A percentile compares a stretch with the other conserved stretches of the same genome.
Evolutionary conservation across 2,329 filamentous ascomycete genomes (phyloP).

Genomic region (Aureobasidium mangrovei): DNA sequence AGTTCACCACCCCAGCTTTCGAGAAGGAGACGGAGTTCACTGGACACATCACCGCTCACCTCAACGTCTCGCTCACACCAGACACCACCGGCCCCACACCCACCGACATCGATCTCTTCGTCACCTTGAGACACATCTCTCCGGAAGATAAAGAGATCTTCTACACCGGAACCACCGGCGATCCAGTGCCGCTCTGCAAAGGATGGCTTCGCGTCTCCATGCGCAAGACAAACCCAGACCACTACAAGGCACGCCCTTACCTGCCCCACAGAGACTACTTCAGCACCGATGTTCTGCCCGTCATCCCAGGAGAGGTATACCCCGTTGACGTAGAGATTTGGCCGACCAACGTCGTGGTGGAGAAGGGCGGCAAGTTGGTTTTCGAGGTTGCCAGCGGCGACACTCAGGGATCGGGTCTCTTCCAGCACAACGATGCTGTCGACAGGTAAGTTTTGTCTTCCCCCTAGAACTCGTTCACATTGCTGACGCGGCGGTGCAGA

Average conservation of each 20-base stretch:
- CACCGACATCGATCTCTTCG: constrained; percentile 54
- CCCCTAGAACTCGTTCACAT: neutral
- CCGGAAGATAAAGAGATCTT: constrained; percentile 48
- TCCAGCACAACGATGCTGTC: constrained; percentile 42
- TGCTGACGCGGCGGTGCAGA: constrained; percentile 19
- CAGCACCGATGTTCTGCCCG: constrained; percentile 46
- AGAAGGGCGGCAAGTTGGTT: constrained; percentile 44
- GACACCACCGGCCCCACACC: constrained; percentile 33
- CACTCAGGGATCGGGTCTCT: constrained; percentile 52
- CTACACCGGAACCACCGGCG: constrained; percentile 58
- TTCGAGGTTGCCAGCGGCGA: constrained; percentile 50
- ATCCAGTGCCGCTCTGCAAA: constrained; percentile 54
- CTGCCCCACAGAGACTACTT: constrained; percentile 53
- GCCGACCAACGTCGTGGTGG: constrained; percentile 53
- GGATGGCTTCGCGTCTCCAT: constrained; percentile 54
- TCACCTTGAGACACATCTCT: constrained; percentile 51
- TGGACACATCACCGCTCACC: constrained; percentile 53
- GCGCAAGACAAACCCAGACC: constrained; percentile 44
- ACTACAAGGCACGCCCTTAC: constrained; percentile 45
- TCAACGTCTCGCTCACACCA: constrained; percentile 50
- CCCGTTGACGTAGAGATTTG: constrained; percentile 54
- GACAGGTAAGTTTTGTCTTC: constrained; percentile 34
- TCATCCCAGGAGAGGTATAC: constrained; percentile 49
- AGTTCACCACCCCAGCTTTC: constrained; percentile 51
- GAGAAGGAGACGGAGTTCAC: constrained; percentile 57